Conservation (phyloP, 352 stramenopile species). For the Thalassiosira exigua region DNA sequence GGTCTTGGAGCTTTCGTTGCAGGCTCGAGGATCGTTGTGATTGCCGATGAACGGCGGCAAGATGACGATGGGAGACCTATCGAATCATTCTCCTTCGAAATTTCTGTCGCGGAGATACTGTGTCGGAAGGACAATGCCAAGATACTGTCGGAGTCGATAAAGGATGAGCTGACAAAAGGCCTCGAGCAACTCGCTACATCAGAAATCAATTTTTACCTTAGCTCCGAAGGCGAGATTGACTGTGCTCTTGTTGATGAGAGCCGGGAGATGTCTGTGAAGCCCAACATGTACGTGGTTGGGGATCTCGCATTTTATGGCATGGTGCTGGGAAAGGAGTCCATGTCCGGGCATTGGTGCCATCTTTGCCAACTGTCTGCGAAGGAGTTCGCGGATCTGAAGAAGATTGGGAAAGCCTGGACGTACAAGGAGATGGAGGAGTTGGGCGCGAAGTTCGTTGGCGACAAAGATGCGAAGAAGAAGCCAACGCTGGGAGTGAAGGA, state of each 20-base stretch:
- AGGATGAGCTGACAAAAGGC: conserved; percentile 4
- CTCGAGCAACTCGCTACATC: not conserved
- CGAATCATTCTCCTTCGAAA: no score
- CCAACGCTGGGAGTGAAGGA: conserved; percentile 16
- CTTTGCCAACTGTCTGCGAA: conserved; percentile 7
- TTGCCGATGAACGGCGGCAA: not conserved
- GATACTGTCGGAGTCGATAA: conserved; percentile 8
- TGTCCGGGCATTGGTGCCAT: conserved; percentile 7
- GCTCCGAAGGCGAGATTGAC: not conserved
- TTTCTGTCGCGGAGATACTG: conserved; percentile 13
- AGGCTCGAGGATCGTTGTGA: not conserved
- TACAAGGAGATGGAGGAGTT: conserved; percentile 15
- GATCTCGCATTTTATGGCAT: conserved; percentile 28
- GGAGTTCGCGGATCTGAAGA: conserved; percentile 13
- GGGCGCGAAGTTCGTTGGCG: not conserved
- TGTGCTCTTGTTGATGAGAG: not conserved
- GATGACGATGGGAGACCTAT: no score
- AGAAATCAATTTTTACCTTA: not conserved
- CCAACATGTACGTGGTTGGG: conserved; percentile 10
- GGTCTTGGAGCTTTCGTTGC: conserved; percentile 14
- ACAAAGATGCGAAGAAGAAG: conserved; percentile 6
- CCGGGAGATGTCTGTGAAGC: no score
- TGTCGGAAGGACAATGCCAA: conserved; percentile 16
- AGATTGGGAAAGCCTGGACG: conserved; percentile 12
- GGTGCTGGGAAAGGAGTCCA: conserved; percentile 20